These are phyloP conservation scores for Amoebophrya sp. DNA, from an alignment of 169 alveolate species.

Conservation along the genomic window DNA sequence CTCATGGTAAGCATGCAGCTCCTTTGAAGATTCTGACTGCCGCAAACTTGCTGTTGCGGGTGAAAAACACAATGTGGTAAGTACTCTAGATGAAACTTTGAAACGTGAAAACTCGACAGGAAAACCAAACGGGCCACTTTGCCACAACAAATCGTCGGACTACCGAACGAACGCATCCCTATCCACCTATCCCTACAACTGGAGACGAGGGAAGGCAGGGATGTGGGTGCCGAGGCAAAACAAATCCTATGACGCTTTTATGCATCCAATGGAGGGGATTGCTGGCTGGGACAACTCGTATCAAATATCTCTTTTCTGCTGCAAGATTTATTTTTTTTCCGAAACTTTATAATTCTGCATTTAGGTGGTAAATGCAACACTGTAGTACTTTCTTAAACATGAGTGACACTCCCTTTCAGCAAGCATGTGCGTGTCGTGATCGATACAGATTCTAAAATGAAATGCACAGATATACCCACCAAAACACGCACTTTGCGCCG, in stretches of 20 bases:
- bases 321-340: too few species aligned
- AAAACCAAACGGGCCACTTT: background rate
- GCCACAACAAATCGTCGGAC: background rate
- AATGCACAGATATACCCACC: background rate
- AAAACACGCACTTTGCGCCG: background rate
- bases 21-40: too few species aligned
- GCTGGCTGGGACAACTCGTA: background rate
- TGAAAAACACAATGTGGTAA: too few species aligned
- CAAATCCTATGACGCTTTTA: background rate
- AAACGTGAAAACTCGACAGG: background rate
- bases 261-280: background rate
- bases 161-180: background rate
- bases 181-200: background rate
- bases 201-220: background rate
- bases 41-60: too few species aligned
- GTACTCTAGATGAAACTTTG: background rate
- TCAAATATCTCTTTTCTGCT: too few species aligned
- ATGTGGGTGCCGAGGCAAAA: background rate
- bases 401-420: too few species aligned
- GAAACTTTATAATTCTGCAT: too few species aligned
- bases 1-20: too few species aligned
- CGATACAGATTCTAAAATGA: too few species aligned
- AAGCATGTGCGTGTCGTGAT: too few species aligned
- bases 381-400: too few species aligned
- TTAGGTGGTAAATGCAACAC: too few species aligned